Conservation (phyloP, 257 asterid species). For the Jasminum sambac region DNA sequence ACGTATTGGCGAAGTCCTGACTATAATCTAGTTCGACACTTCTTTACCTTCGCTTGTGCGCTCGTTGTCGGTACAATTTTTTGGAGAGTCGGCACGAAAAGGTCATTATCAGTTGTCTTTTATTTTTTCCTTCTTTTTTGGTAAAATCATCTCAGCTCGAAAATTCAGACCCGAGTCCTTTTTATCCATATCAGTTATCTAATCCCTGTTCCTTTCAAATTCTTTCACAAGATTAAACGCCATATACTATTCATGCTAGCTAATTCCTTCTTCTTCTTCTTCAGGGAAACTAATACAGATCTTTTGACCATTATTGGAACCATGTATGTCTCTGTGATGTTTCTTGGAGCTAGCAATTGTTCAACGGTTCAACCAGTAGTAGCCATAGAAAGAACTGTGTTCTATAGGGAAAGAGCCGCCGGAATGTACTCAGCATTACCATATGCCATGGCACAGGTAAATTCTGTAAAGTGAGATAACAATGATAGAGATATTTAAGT, state of each 20-base stretch:
- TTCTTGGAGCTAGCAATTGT: constrained; percentile 75
- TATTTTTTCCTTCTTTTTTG: too few species aligned
- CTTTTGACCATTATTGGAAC: constrained; percentile 72
- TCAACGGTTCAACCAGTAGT: constrained; percentile 79
- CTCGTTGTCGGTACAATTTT: constrained; percentile 76
- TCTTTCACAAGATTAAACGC: too few species aligned
- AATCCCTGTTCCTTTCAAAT: background rate
- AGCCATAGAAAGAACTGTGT: constrained; percentile 67
- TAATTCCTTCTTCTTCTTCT: constrained; percentile 18
- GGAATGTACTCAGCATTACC: too few species aligned
- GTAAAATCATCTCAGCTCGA: too few species aligned
- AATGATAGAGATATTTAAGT: too few species aligned
- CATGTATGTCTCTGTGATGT: constrained; percentile 66
- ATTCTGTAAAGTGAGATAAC: background rate
- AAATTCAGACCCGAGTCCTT: too few species aligned
- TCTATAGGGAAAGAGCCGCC: constrained; percentile 69
- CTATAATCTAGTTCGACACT: constrained; percentile 75
- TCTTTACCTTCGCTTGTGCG: constrained; percentile 70
- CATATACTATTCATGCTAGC: too few species aligned
- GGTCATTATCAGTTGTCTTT: too few species aligned
- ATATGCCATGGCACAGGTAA: constrained; percentile 80
- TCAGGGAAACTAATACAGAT: constrained; percentile 52
- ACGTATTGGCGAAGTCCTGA: constrained; percentile 93
- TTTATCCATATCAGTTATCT: too few species aligned
- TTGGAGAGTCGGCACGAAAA: constrained; percentile 67